phyloP scores from a whole-genome alignment of 805 yeast species.

The Lipomyces starkeyi region DNA sequence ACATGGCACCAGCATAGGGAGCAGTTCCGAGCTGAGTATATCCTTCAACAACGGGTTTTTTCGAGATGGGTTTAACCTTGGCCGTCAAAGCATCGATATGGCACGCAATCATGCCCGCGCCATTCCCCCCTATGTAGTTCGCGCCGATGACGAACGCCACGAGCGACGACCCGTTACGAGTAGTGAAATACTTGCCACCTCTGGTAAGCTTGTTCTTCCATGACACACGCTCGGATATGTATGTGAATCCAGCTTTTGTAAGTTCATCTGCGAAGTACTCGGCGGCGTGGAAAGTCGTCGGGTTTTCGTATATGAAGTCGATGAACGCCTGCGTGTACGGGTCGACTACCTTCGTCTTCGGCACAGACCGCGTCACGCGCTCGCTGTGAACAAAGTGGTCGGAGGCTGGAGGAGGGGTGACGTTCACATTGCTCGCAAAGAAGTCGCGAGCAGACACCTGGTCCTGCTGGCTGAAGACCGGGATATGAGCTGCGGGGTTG shows the following conservation, averaged over 20 bases:
- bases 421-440: slow-evolving; percentile 16
- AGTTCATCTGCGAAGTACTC: slow-evolving; percentile 61
- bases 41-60: slow-evolving; percentile 67
- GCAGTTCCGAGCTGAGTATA: slow-evolving; percentile 82
- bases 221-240: slow-evolving; percentile 64
- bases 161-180: slow-evolving; percentile 69
- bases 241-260: slow-evolving; percentile 64
- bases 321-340: slow-evolving; percentile 32
- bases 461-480: not conserved
- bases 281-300: slow-evolving; percentile 76
- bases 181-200: slow-evolving; percentile 66
- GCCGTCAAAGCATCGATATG: slow-evolving; percentile 63
- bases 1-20: slow-evolving; percentile 76
- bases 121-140: slow-evolving; percentile 64
- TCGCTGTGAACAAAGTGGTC: slow-evolving; percentile 20
- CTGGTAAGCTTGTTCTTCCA: slow-evolving; percentile 55
- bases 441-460: slow-evolving; percentile 4
- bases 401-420: slow-evolving; percentile 4
- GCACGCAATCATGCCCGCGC: slow-evolving; percentile 61
- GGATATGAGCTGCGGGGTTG: slow-evolving; percentile 2
- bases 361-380: slow-evolving; percentile 20
- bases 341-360: slow-evolving; percentile 23
- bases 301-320: slow-evolving; percentile 38
- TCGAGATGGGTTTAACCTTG: slow-evolving; percentile 72
- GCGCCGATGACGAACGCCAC: slow-evolving; percentile 74